Evolutionary conservation across 1,284 basidiomycete genomes (phyloP), one percentile per base, ranked within the genome.

Genomic region (Cutaneotrichosporon sp.): DNA sequence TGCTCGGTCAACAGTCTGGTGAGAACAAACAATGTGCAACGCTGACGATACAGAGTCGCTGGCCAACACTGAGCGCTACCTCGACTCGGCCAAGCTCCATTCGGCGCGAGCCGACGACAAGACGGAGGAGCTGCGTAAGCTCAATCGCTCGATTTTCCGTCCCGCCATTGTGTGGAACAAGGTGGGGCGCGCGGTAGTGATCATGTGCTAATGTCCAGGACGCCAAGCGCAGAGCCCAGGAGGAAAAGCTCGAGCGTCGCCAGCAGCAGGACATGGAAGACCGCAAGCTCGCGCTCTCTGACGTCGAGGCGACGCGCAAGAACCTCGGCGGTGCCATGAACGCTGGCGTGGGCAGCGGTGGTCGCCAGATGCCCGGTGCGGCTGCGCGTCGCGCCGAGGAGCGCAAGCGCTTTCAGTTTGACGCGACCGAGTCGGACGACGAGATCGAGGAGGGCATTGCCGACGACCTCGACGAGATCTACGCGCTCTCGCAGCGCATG

Each of bases 1-100:
- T 84, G 68, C 81, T 99, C 15, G 93, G 88, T n/a, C 87, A 90
- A 63, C 96, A 98, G 77, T 97, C 92, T 41, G 93, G 93, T 93
- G 60, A 52, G 83, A 75, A 7, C 26, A 10, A 5, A 30, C 26
- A 10, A 30, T 3, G 21, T 41, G 15, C 18, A 1, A 39, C 20
- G 22, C 36, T 35, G 33, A 21, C 20, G 3, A 9, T 4, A n/a
- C 55, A n/a, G 77, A 79, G 59, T 71, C 75, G 70, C 82, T 99
- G 58, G 94, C 90, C 46, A 91, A 93, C 73, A 96, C 94, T 15
- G 94, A 98, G 74, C 87, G 91, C 57, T 88, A 97, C 76, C 82
- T 98, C 53, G 96, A 98, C 71, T 83, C 96, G 52, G 81, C 93
- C 55, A 97, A 92, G 77, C 87, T 88, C 13, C 86, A 96, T 75